Evolutionary conservation across 371 early-diverging fungal species (phyloP).

Genomic region (Mucor piriformis): DNA sequence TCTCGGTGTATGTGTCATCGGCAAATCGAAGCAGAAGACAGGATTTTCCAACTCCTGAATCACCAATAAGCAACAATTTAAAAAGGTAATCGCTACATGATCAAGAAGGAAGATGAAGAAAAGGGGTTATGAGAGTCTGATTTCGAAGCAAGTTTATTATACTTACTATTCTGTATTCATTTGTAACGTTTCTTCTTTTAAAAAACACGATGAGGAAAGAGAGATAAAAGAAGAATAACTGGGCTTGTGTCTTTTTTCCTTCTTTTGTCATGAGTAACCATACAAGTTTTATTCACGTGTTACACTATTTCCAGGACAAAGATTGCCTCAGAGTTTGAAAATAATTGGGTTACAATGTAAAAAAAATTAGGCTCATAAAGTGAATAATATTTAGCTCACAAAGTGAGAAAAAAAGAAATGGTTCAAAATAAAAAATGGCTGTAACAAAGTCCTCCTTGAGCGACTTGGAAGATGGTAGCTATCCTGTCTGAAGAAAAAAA

Average conservation of each 20-base stretch:
- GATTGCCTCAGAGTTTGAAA: too few relatives aligned
- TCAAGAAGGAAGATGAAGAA: neutral
- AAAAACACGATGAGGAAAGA: too few relatives aligned
- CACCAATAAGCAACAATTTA: conserved; percentile 98
- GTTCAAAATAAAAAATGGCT: too few relatives aligned
- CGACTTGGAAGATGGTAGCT: too few relatives aligned
- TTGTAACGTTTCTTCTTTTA: too few relatives aligned
- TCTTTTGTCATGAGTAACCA: neutral
- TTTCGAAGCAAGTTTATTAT: neutral
- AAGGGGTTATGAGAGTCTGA: neutral
- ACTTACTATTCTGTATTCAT: conserved; percentile 52
- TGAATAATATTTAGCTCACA: too few relatives aligned
- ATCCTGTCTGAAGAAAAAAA: too few relatives aligned
- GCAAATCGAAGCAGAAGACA: conserved; percentile 98
- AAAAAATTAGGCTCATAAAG: too few relatives aligned
- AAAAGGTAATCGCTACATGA: conserved; percentile 91
- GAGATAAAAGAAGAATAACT: neutral
- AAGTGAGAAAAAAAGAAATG: too few relatives aligned
- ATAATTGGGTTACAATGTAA: too few relatives aligned
- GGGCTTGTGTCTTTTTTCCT: neutral
- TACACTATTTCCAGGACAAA: too few relatives aligned
- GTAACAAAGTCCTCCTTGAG: too few relatives aligned
- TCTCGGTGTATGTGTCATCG: conserved; percentile 98
- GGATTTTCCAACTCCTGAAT: conserved; percentile 99
- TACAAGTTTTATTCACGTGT: neutral